Base-by-base conservation (phyloP, 768 basidiomycete species). In the Rickenella mellea region DNA sequence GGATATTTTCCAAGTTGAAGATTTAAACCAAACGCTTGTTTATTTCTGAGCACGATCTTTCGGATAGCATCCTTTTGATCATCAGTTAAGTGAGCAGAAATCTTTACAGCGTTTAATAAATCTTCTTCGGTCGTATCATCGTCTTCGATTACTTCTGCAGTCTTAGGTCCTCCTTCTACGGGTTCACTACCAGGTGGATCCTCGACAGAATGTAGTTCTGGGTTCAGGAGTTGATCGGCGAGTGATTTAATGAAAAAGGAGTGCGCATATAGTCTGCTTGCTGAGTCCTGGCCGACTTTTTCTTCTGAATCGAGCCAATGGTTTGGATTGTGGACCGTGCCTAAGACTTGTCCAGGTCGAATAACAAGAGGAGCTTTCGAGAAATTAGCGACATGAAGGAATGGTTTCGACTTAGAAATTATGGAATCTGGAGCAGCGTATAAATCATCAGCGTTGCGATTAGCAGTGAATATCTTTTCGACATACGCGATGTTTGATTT, bases 121-220 rank as follows among this genome's bases (percentile, higher is more conserved):
- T n/a, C n/a, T n/a, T n/a, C n/a, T n/a, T n/a, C n/a, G n/a, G n/a
- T n/a, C n/a, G n/a, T n/a, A n/a, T n/a, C n/a, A n/a, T n/a, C n/a
- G 22, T 60, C 57, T 4, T 42, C 40, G 0, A 52, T 53, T 1
- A 48, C 35, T 20, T 59, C 56, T 0, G 54, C 35, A 1, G 56
- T 59, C 32, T 64, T 64, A 0, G 62, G 59, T 0, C 60, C 57
- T 32, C 59, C 57, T 43, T 53, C 56, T 1, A 59, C 4, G 2
- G 52, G 48, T 6, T 51, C 48, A 5, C 55, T 53, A 19, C 39
- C 44, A 10, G 42, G 15, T 9, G 32, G n/a, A 40, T 37, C 44
- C 24, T 39, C 40, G 6, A 28, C 17, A 22, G 2, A 14, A 10
- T n/a, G n/a, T n/a, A n/a, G n/a, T n/a, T n/a, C n/a, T n/a, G n/a